Evolutionary conservation across 345 rosid species (phyloP).

Genomic region (Sisymbrium irio): DNA sequence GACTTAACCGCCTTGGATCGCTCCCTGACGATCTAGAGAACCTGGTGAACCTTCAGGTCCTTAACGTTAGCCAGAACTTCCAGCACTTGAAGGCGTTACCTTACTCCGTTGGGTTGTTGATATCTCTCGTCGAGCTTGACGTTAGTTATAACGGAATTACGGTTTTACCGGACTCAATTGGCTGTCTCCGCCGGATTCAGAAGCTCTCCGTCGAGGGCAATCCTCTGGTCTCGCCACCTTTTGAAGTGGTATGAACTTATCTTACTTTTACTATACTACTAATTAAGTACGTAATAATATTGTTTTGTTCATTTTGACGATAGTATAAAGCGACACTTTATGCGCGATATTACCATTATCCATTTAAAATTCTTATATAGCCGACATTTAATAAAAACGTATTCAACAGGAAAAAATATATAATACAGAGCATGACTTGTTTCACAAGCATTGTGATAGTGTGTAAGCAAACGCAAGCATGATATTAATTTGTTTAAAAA

Average conservation of each 20-base stretch:
- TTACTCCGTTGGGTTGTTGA: slow-evolving; percentile 70
- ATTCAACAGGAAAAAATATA: not conserved
- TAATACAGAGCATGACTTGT: not conserved
- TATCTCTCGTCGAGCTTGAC: slow-evolving; percentile 72
- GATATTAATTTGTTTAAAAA: not conserved
- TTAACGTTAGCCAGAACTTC: slow-evolving; percentile 84
- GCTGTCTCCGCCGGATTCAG: slow-evolving; percentile 66
- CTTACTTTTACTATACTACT: not conserved
- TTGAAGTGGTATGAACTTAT: slow-evolving; percentile 45
- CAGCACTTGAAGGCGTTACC: slow-evolving; percentile 63
- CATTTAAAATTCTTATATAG: not conserved
- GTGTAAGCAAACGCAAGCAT: slow-evolving; percentile 3
- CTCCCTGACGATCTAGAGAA: slow-evolving; percentile 79
- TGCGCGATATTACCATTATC: not conserved
- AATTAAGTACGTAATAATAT: not conserved
- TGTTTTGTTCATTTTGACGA: not conserved
- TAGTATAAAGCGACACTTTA: not conserved
- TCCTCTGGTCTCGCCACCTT: slow-evolving; percentile 69
- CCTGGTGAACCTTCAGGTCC: slow-evolving; percentile 58
- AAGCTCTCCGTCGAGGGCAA: slow-evolving; percentile 74
- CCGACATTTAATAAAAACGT: not conserved
- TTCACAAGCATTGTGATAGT: not conserved
- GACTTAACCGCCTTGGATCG: slow-evolving; percentile 63
- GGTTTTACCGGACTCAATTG: slow-evolving; percentile 61
- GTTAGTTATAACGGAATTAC: slow-evolving; percentile 67